Conservation (phyloP, 2,329 filamentous ascomycete species). For the Capronia coronata region DNA sequence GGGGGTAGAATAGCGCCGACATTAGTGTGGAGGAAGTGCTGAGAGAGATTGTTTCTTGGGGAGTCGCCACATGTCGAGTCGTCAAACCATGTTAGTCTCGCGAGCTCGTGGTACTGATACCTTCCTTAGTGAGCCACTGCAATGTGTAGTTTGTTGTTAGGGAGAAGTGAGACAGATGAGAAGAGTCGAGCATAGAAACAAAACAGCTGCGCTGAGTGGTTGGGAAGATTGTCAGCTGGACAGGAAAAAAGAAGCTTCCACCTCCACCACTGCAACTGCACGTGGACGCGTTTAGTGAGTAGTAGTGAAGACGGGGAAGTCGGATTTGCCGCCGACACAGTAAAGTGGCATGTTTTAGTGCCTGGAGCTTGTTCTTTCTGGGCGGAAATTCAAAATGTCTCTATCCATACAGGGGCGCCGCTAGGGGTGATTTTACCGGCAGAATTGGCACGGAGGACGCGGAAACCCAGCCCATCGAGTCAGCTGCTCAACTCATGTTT, state of each 20-base stretch:
- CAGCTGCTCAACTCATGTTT: neutral
- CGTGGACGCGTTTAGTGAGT: neutral
- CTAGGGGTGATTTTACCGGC: neutral
- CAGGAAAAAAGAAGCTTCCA: constrained; percentile 4
- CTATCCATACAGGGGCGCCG: neutral
- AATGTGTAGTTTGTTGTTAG: no score
- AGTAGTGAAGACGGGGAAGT: constrained; percentile 7
- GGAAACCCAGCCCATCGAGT: neutral
- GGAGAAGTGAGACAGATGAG: constrained; percentile 2
- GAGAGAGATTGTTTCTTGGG: neutral
- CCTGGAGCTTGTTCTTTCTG: neutral
- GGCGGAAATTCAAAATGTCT: neutral
- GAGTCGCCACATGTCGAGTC: neutral
- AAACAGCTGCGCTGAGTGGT: constrained; percentile 1
- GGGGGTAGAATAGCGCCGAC: neutral
- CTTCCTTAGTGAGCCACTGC: no score
- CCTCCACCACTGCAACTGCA: neutral
- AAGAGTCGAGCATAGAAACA: neutral
- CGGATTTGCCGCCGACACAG: neutral
- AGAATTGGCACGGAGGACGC: neutral
- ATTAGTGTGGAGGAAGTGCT: neutral
- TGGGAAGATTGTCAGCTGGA: constrained; percentile 12
- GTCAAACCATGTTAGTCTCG: no score
- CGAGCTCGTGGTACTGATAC: no score
- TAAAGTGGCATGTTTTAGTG: neutral